Base-by-base conservation (phyloP, 2,329 filamentous ascomycete genomes). In the Lasiodiplodia sp. region DNA sequence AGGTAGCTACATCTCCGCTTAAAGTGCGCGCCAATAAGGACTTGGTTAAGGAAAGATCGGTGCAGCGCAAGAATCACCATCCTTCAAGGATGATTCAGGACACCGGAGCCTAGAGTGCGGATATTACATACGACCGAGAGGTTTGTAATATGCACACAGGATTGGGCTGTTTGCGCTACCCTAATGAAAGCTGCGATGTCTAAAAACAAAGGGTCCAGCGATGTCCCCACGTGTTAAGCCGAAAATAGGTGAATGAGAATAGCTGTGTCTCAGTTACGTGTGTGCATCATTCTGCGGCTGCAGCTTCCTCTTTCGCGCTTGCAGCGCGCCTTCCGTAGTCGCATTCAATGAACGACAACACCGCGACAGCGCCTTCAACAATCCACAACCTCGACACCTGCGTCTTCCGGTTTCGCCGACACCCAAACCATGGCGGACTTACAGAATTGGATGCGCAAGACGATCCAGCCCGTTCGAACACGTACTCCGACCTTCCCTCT, bases 391-490 rank as follows among this genome's bases (percentile, higher is more conserved):
- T 31, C 40, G 8, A 25, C 16, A 16, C 1, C 11, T 34, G 18
- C 16, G 6, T n/a, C 58, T 14, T 4, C 21, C 44, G 21, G 11
- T 16, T 23, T 37, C 28, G 16, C 11, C 4, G 25, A 11, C 28
- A 23, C 5, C 18, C 6, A 44, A 34, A 8, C 31, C 56, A 68
- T 63, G 66, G 34, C 57, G 14, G 66, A 68, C 23, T 53, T 68
- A 11, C 66, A 68, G 28, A 49, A 21, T 11, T 63, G 66, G 66
- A 63, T 68, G 66, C 56, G 66, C 49, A 68, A 68, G 28, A 68
- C 56, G 16, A 68, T 63, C 10, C 66, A 67, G 52, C 64, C 64
- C 10, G 38, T 57, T 7, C 28, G 64, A 18, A 44, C 65, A 31
- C 55, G 40, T 28, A 67, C 65, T 5, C 65, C 65, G 11, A 58